phyloP scores from a whole-genome alignment of 2,329 filamentous ascomycete genomes.

The Microsporum canis region DNA sequence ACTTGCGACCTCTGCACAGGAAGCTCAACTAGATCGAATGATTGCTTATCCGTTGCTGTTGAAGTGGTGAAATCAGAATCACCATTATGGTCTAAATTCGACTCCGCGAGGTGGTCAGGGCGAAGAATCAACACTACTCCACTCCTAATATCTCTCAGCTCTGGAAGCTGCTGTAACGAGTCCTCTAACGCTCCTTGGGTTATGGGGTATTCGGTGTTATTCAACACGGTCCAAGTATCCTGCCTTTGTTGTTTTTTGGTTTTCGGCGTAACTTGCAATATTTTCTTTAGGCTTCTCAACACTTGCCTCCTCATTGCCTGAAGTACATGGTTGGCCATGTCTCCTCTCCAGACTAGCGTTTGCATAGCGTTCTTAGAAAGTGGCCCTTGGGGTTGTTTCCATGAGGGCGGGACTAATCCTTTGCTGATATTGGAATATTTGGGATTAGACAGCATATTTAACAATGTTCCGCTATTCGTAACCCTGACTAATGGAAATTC shows the following conservation, averaged over 20 bases:
- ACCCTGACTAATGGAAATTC: constrained; percentile 2
- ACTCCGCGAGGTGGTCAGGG: background rate
- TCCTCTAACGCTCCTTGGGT: background rate
- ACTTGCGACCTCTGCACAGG: constrained; percentile 22
- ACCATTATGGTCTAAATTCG: background rate
- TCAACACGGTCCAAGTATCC: background rate
- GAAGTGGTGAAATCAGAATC: background rate
- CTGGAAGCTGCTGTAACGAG: background rate
- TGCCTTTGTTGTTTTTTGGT: background rate
- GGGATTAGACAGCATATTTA: background rate
- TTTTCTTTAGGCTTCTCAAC: constrained; percentile 27
- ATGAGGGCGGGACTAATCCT: constrained; percentile 25
- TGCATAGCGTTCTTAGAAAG: constrained; percentile 20
- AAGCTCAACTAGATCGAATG: constrained; percentile 23
- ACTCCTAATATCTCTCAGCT: background rate
- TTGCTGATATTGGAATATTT: constrained; percentile 3
- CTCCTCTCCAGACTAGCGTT: constrained; percentile 35
- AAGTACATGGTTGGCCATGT: constrained; percentile 37
- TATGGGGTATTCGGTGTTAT: background rate
- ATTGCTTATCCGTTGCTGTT: background rate
- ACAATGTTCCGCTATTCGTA: constrained; percentile 1
- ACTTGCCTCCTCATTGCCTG: constrained; percentile 28
- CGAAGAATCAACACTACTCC: background rate
- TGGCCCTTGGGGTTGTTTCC: constrained; percentile 26
- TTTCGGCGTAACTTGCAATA: background rate